Evolutionary conservation across 106 monocot genomes (phyloP), one percentile per base, ranked within the genome.

Genomic region (Apostasia ramifera): DNA sequence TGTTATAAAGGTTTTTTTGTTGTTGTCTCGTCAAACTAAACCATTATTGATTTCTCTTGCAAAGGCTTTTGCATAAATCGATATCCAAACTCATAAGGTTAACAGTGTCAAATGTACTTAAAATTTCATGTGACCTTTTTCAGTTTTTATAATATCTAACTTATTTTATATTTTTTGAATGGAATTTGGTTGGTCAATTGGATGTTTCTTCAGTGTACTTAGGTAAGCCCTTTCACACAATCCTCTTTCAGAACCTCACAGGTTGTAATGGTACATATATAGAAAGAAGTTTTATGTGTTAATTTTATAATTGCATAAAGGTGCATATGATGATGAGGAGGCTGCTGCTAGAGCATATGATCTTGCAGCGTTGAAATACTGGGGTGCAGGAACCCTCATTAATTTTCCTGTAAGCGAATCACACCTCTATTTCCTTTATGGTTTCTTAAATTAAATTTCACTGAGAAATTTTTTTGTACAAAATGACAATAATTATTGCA

Each of bases 271-370:
- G 39, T 11, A 57, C 8, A 0, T 57, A 57, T 48, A 13, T 5
- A 9, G 26, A 26, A 26, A 26, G 26, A 26, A 26, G 26, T 26
- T 26, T 49, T 47, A 67, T 53, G 46, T 53, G n/a, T 66, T 74
- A 68, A 42, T 13, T 48, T 82, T 48, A 38, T 69, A 60, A 73
- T 72, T 40, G 40, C 52, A 50, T 63, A 5, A 61, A 97, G 95
- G 95, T 77, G 95, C 95, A 65, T 97, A 97, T 87, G 95, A 97
- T 81, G 95, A 97, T 61, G 95, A 97, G 51, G 95, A 97, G 69
- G 95, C 95, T 83, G 95, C 95, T 66, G 95, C 92, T 56, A 89
- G 95, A 77, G 95, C 95, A 42, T 97, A 97, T 89, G 95, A 97
- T 85, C 89, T 97, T 77, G 95, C 95, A 77, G 95, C 95, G 74